A percentile compares a stretch with the other conserved stretches of the same genome.
Evolutionary conservation across 257 asterid species (phyloP).

Genomic region (Cruciata laevipes): DNA sequence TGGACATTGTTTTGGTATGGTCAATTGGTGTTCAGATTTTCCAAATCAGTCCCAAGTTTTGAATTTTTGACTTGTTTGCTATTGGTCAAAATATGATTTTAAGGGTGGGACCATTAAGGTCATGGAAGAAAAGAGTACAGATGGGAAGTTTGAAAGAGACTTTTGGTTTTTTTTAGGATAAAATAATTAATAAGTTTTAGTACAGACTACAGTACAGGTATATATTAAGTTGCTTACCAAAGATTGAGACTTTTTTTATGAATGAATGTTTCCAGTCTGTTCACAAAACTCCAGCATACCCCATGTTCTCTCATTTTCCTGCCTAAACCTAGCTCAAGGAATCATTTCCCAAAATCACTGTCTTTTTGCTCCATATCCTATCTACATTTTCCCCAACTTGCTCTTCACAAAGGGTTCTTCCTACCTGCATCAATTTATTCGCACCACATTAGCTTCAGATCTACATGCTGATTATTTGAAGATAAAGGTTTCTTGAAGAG

Average conservation of each 20-base stretch:
- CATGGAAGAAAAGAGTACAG: not conserved
- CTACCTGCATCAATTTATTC: not conserved
- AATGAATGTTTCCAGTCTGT: slow-evolving; percentile 51
- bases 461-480: slow-evolving; percentile 27
- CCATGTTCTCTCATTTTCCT: slow-evolving; percentile 13
- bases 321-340: slow-evolving; percentile 4
- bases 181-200: not conserved
- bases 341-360: not conserved
- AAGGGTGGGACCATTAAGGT: not conserved
- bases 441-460: slow-evolving; percentile 31
- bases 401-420: slow-evolving; percentile 6
- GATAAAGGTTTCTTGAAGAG: slow-evolving; percentile 5
- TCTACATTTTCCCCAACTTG: slow-evolving; percentile 3
- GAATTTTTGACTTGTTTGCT: not conserved
- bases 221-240: slow-evolving; percentile 13
- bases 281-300: slow-evolving; percentile 30
- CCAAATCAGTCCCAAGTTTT: not conserved
- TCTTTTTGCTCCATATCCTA: not conserved
- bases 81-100: not conserved
- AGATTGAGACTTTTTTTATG: slow-evolving; percentile 21
- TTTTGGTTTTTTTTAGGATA: not conserved
- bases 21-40: not conserved
- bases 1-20: not conserved
- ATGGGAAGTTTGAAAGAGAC: not conserved
- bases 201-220: too few species aligned